Evolutionary conservation across 345 rosid species (phyloP), one percentile per base, ranked within the genome.

Genomic region (Odontarrhena argentea): DNA sequence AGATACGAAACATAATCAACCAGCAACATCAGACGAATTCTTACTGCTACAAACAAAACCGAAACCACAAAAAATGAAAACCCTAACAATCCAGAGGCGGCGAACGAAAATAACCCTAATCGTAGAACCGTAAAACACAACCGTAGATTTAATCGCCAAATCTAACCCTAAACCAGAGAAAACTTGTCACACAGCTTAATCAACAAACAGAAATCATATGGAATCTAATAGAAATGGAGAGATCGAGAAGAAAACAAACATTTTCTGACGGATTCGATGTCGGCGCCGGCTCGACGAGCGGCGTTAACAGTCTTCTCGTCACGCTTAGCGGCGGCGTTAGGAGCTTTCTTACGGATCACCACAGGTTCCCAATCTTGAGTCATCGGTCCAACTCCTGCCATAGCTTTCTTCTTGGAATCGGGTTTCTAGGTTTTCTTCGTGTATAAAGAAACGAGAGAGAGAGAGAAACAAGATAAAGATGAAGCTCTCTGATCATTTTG

Each of bases 281-380:
- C 90, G 57, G 90, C 96, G 45, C 96, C 96, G 45, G 82, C 25
- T 4, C 96, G 88, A 51, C 91, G 91, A 64, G 96, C 96, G 42
- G 91, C 91, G 87, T 89, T 89, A 69, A 89, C 92, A 74, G 80
- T 81, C 71, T 89, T 86, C 82, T 89, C 96, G 26, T 89, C 96
- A 72, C 86, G 88, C 83, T 87, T 86, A 36, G 86, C 64, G 34
- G 91, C 91, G 60, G 91, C 69, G 85, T 55, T 83, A 0, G 91
- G 86, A 3, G 86, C 78, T 54, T 83, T 86, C 82, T 89, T 89
- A 55, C 89, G 80, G 73, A 89, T 86, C 35, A 86, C 93, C 10
- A 89, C 89, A 8, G 96, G 96, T 46, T 86, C 96, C 96, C 96
- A 89, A 74, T 89, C 96, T 66, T 89, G 96, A 13, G 82, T 64